Conservation (phyloP, 768 basidiomycete genomes). For the Lepiota subincarnata region DNA sequence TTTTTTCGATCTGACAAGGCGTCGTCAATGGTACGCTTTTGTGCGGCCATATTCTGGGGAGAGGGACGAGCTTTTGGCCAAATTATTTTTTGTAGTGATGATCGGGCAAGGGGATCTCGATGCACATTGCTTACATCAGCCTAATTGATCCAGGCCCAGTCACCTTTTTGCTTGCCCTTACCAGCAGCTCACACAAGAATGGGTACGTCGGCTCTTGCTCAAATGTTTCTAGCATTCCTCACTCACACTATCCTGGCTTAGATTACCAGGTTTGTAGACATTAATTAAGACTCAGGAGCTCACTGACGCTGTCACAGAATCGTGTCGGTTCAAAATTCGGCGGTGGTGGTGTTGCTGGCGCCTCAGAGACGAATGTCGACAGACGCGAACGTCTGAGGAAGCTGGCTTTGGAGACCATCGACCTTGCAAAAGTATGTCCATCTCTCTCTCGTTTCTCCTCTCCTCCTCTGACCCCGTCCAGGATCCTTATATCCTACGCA, state of each 20-base stretch:
- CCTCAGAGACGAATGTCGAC: slow-evolving; percentile 93
- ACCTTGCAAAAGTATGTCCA: slow-evolving; percentile 81
- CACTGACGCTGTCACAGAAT: slow-evolving; percentile 49
- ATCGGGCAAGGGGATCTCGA: slow-evolving; percentile 22
- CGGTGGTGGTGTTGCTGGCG: slow-evolving; percentile 93
- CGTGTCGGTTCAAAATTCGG: slow-evolving; percentile 95
- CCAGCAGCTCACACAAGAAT: slow-evolving; percentile 16
- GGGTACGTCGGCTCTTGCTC: slow-evolving; percentile 29
- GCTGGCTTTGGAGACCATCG: slow-evolving; percentile 95
- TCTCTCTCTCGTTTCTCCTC: background rate
- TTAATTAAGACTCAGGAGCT: background rate
- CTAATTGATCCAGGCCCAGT: background rate
- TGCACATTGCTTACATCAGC: slow-evolving; percentile 12
- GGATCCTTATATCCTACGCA: slow-evolving; percentile 99
- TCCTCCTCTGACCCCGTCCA: slow-evolving; percentile 15
- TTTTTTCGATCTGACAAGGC: slow-evolving; percentile 40
- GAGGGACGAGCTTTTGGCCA: slow-evolving; percentile 3
- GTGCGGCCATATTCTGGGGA: slow-evolving; percentile 36
- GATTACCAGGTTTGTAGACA: slow-evolving; percentile 62
- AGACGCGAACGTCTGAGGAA: slow-evolving; percentile 91
- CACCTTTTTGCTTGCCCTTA: background rate
- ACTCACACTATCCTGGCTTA: slow-evolving; percentile 23
- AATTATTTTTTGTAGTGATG: slow-evolving; percentile 20
- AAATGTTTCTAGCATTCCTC: background rate
- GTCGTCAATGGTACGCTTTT: slow-evolving; percentile 64